A percentile compares a stretch with the other conserved stretches of the same genome.
Conservation (phyloP, 805 yeast species). For the Isabelozyma rhagii region DNA sequence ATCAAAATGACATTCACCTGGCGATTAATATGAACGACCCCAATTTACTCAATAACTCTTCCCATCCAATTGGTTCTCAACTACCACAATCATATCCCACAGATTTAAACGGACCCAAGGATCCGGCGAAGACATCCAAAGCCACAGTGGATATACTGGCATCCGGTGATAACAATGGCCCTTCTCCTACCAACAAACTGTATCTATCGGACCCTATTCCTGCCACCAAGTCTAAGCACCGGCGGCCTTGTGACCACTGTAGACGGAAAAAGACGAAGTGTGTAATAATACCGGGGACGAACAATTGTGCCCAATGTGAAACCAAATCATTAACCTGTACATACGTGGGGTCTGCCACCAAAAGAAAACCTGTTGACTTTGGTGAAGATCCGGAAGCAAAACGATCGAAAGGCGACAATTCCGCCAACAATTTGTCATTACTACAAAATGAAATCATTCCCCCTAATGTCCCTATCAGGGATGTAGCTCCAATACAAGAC, state of each 20-base stretch:
- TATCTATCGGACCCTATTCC: not conserved
- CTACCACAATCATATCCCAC: not conserved
- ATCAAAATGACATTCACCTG: constrained; percentile 23
- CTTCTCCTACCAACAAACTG: not conserved
- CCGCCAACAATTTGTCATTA: constrained; percentile 1
- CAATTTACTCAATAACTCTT: not conserved
- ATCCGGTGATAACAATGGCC: not conserved
- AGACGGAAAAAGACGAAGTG: constrained; percentile 78
- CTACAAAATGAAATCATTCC: constrained; percentile 22
- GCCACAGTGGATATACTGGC: not conserved
- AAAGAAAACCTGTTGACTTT: constrained; percentile 25
- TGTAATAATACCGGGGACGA: constrained; percentile 59
- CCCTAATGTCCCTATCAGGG: constrained; percentile 47
- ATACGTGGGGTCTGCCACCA: constrained; percentile 55
- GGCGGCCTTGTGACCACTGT: constrained; percentile 82
- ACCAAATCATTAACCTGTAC: constrained; percentile 72
- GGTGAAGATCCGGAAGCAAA: constrained; percentile 18
- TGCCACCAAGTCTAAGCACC: constrained; percentile 31
- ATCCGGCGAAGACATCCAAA: not conserved
- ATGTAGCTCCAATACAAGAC: constrained; percentile 61
- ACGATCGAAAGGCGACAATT: constrained; percentile 15
- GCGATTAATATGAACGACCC: constrained; percentile 2
- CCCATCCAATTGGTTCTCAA: not conserved
- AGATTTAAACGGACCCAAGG: not conserved
- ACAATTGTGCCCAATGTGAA: constrained; percentile 75